phyloP scores from a whole-genome alignment of 768 basidiomycete genomes.

The Serendipita sp. region DNA sequence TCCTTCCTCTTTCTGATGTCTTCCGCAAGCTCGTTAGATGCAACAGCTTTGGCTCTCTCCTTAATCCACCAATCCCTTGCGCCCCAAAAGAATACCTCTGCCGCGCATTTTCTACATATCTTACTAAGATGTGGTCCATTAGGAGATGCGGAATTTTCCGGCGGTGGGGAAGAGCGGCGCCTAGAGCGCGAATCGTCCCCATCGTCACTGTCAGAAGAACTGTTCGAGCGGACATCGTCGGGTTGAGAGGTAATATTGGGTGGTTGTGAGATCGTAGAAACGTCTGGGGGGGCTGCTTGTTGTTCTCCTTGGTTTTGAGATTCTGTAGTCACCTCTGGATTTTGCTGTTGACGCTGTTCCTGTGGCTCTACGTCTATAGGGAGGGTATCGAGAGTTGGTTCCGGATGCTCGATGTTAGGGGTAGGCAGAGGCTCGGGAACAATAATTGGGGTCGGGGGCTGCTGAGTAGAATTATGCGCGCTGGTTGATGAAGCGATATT shows the following conservation, averaged over 20 bases:
- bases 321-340: neutral
- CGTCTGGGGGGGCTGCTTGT: neutral
- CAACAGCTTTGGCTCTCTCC: constrained; percentile 44
- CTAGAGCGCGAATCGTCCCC: neutral
- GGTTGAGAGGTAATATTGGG: neutral
- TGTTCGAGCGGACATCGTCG: neutral
- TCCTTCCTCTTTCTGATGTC: constrained; percentile 43
- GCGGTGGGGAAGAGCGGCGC: neutral
- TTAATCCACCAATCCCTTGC: constrained; percentile 71
- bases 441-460: neutral
- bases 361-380: neutral
- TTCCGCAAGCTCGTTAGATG: constrained; percentile 33
- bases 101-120: constrained; percentile 58
- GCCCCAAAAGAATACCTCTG: constrained; percentile 61
- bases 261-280: neutral
- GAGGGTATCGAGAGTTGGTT: neutral
- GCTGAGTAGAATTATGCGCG: neutral
- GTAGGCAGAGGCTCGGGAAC: neutral
- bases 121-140: constrained; percentile 13
- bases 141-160: neutral
- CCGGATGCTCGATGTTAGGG: neutral
- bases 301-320: neutral
- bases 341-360: neutral
- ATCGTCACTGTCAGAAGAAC: neutral
- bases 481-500: neutral